These are phyloP conservation scores for Zychaea mexicana DNA, from an alignment of 371 early-diverging fungal genomes.

Conservation along the genomic window DNA sequence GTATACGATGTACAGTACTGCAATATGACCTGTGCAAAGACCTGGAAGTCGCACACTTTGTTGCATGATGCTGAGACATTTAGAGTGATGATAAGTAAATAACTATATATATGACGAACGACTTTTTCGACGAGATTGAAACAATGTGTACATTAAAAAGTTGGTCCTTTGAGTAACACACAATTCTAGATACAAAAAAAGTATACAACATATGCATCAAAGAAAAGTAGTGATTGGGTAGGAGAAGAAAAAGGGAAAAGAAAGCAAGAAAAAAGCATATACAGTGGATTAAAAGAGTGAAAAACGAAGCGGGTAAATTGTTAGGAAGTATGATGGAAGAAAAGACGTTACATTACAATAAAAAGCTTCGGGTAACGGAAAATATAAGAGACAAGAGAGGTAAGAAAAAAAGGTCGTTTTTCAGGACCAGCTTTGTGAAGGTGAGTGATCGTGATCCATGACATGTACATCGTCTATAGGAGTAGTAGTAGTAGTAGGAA, in stretches of 20 bases:
- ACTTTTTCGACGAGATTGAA: not conserved
- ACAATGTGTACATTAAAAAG: not conserved
- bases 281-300: not conserved
- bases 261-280: slow-evolving; percentile 3
- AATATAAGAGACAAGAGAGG: not conserved
- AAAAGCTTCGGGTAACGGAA: not conserved
- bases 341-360: slow-evolving; percentile 8
- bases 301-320: not conserved
- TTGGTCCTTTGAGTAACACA: not conserved
- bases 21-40: no score
- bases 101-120: no score
- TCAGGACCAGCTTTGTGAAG: slow-evolving; percentile 12
- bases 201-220: slow-evolving; percentile 5
- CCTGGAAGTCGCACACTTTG: no score
- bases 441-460: slow-evolving; percentile 16
- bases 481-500: not conserved
- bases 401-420: not conserved
- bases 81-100: no score
- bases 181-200: not conserved
- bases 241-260: not conserved
- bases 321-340: not conserved
- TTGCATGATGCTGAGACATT: no score
- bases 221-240: not conserved
- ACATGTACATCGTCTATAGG: slow-evolving; percentile 5
- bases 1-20: no score